These are phyloP conservation scores for Mycena citricolor DNA, from an alignment of 1,284 basidiomycete species.

Conservation along the genomic window DNA sequence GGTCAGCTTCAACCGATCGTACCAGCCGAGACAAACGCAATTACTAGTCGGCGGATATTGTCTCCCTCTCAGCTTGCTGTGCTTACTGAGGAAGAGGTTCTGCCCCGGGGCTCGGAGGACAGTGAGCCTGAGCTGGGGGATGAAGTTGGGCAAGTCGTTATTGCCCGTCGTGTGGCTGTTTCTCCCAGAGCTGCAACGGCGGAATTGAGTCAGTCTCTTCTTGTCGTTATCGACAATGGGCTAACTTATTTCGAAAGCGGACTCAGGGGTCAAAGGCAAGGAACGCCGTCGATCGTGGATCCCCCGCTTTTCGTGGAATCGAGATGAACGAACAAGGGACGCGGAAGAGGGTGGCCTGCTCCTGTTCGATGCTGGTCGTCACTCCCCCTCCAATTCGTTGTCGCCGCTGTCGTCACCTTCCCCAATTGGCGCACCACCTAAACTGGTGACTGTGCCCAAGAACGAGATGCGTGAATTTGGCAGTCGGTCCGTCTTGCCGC, in stretches of 20 bases:
- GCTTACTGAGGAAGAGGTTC: constrained; percentile 15
- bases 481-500: constrained; percentile 9
- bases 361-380: constrained; percentile 15
- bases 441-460: background rate
- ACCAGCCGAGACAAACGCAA: background rate
- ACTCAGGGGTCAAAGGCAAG: no score
- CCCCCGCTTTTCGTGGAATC: constrained; percentile 21
- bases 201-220: background rate
- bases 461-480: constrained; percentile 21
- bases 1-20: no score
- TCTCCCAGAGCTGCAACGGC: no score
- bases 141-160: constrained; percentile 16
- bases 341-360: constrained; percentile 10
- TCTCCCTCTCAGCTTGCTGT: constrained; percentile 21
- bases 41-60: constrained; percentile 10
- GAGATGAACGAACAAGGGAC: constrained; percentile 10
- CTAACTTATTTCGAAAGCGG: no score
- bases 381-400: constrained; percentile 5
- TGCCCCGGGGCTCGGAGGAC: constrained; percentile 7
- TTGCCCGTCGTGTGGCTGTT: constrained; percentile 9
- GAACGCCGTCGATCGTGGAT: constrained; percentile 20
- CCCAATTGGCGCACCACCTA: background rate
- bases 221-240: no score
- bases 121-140: background rate
- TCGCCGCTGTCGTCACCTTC: constrained; percentile 1